phyloP scores from a whole-genome alignment of 306 rosid species.

The Lotus japonicus region DNA sequence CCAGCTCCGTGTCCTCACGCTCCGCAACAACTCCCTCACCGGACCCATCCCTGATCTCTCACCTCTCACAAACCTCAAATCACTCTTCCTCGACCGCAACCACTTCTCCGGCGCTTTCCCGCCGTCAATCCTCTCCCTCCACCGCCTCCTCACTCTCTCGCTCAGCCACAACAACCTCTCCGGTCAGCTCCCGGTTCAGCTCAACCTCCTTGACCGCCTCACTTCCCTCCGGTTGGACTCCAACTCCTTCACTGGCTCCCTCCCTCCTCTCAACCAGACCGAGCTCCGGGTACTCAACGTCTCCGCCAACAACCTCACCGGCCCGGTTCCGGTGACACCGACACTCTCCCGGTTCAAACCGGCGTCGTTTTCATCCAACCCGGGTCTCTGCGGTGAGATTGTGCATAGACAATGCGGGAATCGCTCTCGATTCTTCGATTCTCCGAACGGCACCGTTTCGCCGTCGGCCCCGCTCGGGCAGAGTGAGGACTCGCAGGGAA shows the following conservation, averaged over 20 bases:
- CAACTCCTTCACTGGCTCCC: slow-evolving; percentile 48
- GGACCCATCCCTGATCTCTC: slow-evolving; percentile 85
- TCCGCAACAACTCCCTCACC: slow-evolving; percentile 68
- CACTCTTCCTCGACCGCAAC: slow-evolving; percentile 56
- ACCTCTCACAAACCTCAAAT: slow-evolving; percentile 51
- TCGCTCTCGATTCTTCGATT: slow-evolving; percentile 50
- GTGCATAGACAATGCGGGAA: slow-evolving; percentile 46
- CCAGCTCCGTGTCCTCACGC: slow-evolving; percentile 76
- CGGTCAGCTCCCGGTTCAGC: slow-evolving; percentile 41
- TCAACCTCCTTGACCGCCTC: slow-evolving; percentile 48
- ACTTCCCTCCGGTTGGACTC: slow-evolving; percentile 47
- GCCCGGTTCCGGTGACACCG: slow-evolving; percentile 46
- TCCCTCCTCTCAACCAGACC: slow-evolving; percentile 67
- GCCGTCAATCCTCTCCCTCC: slow-evolving; percentile 49
- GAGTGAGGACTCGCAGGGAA: slow-evolving; percentile 51
- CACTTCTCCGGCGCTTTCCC: slow-evolving; percentile 64
- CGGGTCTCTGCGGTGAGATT: slow-evolving; percentile 70
- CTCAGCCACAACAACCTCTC: slow-evolving; percentile 55
- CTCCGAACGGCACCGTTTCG: slow-evolving; percentile 24
- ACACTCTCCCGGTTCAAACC: slow-evolving; percentile 44
- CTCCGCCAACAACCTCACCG: slow-evolving; percentile 59
- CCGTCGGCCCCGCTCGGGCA: slow-evolving; percentile 39
- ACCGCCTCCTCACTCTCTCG: slow-evolving; percentile 48
- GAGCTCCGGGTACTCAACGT: slow-evolving; percentile 39
- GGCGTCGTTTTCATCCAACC: slow-evolving; percentile 48